Base-by-base conservation (phyloP, 108 stramenopile genomes). In the Hondaea fermentalgiana region DNA sequence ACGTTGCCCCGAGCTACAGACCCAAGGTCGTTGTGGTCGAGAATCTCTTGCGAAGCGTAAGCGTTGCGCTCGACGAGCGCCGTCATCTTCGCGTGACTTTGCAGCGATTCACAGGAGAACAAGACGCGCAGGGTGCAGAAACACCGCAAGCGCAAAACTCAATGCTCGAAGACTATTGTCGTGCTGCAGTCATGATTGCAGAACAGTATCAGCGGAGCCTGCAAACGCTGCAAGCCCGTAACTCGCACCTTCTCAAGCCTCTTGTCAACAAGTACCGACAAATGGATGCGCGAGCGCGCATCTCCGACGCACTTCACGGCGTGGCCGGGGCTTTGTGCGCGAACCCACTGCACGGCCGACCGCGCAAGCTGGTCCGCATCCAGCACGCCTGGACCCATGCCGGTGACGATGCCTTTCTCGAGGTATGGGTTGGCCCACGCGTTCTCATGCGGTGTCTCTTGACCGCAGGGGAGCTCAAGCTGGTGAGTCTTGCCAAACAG, bases 21-120 rank as follows among this genome's bases (percentile, higher is more conserved):
- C n/a, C 76, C 45, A 83, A 83, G 51, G 76, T 83, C 43, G 76
- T 53, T 23, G 76, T 83, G 19, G 76, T 83, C 8, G 76, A 83
- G 76, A 83, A 83, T 23, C 51, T 83, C 49, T 45, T 83, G 25
- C 49, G 51, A 12, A 47, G 76, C n/a, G 51, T 83, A 12, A 53
- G 23, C 28, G 76, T 83, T 6, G 76, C 76, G 6, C 49, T 83
- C 12, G 51, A 83, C 51, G 51, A 47, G 45, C 23, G 28, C 6
- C 76, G 23, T 23, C 45, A 53, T 53, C 49, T 83, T 6, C 45
- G 76, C 51, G 28, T 83, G 23, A 83, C 51, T 43, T 45, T 83
- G 23, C 49, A 53, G 45, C 45, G 49, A 17, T 53, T 3, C n/a
- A 35, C 35, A 2, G 35, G 35, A 35, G 2, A 35, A 2, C 35